Evolutionary conservation across 495 filamentous ascomycete genomes (phyloP).

Genomic region (Gamarada debralockiae): DNA sequence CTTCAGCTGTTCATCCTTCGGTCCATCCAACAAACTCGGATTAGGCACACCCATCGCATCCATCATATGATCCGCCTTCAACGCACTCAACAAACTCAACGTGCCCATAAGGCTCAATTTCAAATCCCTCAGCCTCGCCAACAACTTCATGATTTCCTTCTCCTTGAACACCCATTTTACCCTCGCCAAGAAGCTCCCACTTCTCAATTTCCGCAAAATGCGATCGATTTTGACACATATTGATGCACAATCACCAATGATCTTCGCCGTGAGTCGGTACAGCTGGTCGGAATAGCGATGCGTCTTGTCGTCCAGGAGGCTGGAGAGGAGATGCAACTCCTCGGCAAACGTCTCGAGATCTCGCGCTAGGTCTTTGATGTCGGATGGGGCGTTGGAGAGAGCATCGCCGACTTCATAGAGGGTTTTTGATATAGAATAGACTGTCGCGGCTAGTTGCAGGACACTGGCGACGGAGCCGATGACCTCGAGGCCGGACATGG

Average conservation of each 20-base stretch:
- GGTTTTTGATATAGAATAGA: slow-evolving; percentile 5
- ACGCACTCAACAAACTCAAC: not conserved
- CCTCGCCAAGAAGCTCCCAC: not conserved
- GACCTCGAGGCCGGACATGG: slow-evolving; percentile 5
- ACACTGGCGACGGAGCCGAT: slow-evolving; percentile 2
- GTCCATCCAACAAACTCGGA: slow-evolving; percentile 1
- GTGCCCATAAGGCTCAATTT: slow-evolving; percentile 4
- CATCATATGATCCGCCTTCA: slow-evolving; percentile 7
- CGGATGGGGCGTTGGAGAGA: not conserved
- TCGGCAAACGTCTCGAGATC: slow-evolving; percentile 10
- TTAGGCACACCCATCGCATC: not conserved
- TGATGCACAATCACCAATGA: slow-evolving; percentile 8
- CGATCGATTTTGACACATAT: slow-evolving; percentile 8
- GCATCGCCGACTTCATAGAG: not conserved
- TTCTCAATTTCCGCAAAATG: slow-evolving; percentile 2
- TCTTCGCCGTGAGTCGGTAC: not conserved
- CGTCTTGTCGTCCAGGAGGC: not conserved
- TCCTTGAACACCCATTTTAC: slow-evolving; percentile 10
- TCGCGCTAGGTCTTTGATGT: slow-evolving; percentile 6
- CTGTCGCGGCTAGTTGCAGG: not conserved
- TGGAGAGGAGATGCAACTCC: slow-evolving; percentile 4
- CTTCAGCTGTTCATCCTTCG: not conserved
- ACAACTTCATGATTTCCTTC: slow-evolving; percentile 5
- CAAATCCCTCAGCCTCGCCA: slow-evolving; percentile 5
- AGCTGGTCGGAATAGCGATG: slow-evolving; percentile 1